Conservation (phyloP, 208 protist species). For the Histomonas meleagridis region DNA sequence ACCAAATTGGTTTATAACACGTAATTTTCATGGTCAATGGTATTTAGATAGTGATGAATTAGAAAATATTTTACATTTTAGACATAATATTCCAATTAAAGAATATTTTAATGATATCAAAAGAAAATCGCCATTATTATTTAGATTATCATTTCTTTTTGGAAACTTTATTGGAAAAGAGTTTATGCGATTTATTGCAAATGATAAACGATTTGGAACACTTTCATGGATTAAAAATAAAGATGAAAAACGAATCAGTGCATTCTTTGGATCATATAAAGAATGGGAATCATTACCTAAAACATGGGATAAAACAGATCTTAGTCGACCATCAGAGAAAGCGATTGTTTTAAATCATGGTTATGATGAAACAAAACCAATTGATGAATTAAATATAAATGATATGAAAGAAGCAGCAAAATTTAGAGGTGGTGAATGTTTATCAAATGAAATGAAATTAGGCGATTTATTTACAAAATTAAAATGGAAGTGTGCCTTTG, state of each 20-base stretch:
- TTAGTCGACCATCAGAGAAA: not conserved
- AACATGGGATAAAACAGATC: not conserved
- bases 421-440: not conserved
- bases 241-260: not conserved
- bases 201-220: not conserved
- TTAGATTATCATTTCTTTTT: not conserved
- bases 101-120: not conserved
- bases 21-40: slow-evolving; percentile 16
- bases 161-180: no score
- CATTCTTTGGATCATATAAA: not conserved
- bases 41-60: not conserved
- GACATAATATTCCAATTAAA: not conserved
- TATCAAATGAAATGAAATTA: no score
- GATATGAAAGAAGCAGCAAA: not conserved
- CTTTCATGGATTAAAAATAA: not conserved
- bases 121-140: not conserved
- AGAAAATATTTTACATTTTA: not conserved
- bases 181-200: not conserved
- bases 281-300: not conserved
- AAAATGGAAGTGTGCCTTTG: slow-evolving; percentile 8
- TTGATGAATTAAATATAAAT: not conserved
- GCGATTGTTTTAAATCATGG: not conserved
- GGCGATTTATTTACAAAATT: not conserved
- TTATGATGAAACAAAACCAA: not conserved
- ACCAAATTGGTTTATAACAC: not conserved